These are phyloP conservation scores for Collybiopsis confluens DNA, from an alignment of 768 basidiomycete species.

Conservation along the genomic window DNA sequence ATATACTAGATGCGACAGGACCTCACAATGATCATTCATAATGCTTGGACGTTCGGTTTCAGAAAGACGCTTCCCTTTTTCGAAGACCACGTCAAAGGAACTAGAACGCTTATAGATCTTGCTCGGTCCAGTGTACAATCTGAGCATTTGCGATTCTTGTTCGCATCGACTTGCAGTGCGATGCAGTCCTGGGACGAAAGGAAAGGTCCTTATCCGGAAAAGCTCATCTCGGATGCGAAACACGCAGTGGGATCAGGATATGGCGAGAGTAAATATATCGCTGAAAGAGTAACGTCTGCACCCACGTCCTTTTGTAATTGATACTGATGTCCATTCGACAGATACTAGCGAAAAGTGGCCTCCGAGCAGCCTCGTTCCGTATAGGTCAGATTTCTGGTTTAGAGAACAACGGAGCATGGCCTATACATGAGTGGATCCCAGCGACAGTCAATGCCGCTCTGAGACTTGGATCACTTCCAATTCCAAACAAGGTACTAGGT, in stretches of 20 bases:
- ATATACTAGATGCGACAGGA: neutral
- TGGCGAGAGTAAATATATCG: slow-evolving; percentile 17
- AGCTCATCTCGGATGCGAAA: slow-evolving; percentile 8
- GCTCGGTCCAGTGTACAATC: slow-evolving; percentile 7
- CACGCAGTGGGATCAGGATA: slow-evolving; percentile 12
- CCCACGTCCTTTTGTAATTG: neutral
- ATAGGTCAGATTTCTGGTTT: slow-evolving; percentile 30
- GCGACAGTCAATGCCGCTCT: no score
- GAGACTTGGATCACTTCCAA: no score
- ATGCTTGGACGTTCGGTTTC: slow-evolving; percentile 36
- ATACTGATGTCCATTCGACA: neutral
- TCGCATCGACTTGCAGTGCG: slow-evolving; percentile 24
- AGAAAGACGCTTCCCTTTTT: slow-evolving; percentile 29
- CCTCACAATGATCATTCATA: slow-evolving; percentile 24
- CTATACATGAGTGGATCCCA: slow-evolving; percentile 31
- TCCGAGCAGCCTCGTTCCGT: slow-evolving; percentile 20
- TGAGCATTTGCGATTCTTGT: slow-evolving; percentile 19
- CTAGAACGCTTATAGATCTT: slow-evolving; percentile 23
- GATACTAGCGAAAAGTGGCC: slow-evolving; percentile 22
- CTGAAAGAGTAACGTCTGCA: slow-evolving; percentile 11
- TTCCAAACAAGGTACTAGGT: no score
- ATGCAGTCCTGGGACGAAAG: slow-evolving; percentile 22
- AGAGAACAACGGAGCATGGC: slow-evolving; percentile 26
- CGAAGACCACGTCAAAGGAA: slow-evolving; percentile 26
- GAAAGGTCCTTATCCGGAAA: slow-evolving; percentile 18